A percentile compares a stretch with the other conserved stretches of the same genome.
phyloP scores from a whole-genome alignment of 177 flowering plant species.

The Vitis hybrid region DNA sequence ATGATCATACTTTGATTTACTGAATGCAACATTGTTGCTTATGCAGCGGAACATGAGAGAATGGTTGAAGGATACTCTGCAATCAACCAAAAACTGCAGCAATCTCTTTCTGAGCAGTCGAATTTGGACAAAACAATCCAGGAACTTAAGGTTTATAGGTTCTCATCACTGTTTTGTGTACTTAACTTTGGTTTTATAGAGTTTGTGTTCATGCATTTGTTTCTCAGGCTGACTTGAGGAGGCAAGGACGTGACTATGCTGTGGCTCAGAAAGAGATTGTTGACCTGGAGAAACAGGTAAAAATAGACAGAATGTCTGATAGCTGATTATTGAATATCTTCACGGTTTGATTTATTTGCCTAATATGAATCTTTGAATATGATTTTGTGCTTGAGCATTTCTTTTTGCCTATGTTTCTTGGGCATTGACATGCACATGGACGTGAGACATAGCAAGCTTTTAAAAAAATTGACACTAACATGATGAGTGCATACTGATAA shows the following conservation, averaged over 20 bases:
- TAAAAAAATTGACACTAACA: too few relatives aligned
- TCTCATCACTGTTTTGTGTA: background rate
- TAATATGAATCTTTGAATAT: too few relatives aligned
- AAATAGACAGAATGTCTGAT: too few relatives aligned
- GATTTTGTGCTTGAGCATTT: too few relatives aligned
- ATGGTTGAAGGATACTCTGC: conserved; percentile 79
- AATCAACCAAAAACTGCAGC: conserved; percentile 70
- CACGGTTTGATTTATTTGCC: too few relatives aligned
- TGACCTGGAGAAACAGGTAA: conserved; percentile 88
- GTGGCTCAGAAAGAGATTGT: conserved; percentile 65
- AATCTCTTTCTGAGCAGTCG: conserved; percentile 59
- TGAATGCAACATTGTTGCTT: conserved; percentile 1
- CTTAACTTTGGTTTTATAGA: background rate
- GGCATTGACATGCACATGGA: too few relatives aligned
- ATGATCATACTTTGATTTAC: background rate
- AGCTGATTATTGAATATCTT: too few relatives aligned
- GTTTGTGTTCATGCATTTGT: conserved; percentile 3
- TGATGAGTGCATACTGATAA: too few relatives aligned
- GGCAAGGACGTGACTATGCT: conserved; percentile 64
- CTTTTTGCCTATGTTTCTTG: too few relatives aligned
- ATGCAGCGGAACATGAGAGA: conserved; percentile 82
- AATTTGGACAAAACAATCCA: conserved; percentile 54
- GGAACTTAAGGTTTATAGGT: conserved; percentile 61
- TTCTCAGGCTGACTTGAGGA: conserved; percentile 72
- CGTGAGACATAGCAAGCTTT: too few relatives aligned